phyloP scores from a whole-genome alignment of 768 basidiomycete species.

The Clavulina sp. region DNA sequence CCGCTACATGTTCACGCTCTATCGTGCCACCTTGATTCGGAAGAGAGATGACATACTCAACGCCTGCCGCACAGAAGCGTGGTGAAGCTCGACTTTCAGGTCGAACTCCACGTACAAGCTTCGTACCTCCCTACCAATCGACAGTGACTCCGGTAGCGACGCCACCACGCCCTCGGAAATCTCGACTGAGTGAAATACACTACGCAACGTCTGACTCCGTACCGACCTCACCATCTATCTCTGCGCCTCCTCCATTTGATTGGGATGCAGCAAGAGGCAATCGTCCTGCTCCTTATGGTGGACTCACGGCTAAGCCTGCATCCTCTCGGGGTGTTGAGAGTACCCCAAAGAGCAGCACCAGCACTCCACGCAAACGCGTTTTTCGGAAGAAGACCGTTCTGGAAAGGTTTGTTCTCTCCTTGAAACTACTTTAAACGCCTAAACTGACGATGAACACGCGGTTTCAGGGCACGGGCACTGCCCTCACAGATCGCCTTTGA shows the following conservation, averaged over 20 bases:
- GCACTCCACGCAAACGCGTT: constrained; percentile 5
- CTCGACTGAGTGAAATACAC: no score
- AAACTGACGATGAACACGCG: constrained; percentile 26
- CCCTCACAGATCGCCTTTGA: constrained; percentile 63
- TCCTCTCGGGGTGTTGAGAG: constrained; percentile 9
- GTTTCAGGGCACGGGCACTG: constrained; percentile 16
- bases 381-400: constrained; percentile 37
- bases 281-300: constrained; percentile 54
- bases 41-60: no score
- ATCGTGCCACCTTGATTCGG: no score
- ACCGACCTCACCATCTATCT: constrained; percentile 56
- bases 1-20: no score
- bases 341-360: neutral
- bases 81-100: no score
- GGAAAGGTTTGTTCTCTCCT: constrained; percentile 21
- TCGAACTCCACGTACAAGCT: no score
- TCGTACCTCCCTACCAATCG: no score
- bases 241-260: constrained; percentile 64
- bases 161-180: no score
- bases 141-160: no score
- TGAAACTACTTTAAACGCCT: constrained; percentile 9
- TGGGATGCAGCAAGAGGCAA: constrained; percentile 69
- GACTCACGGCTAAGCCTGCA: constrained; percentile 23
- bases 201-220: no score
- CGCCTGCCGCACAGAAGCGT: no score